Evolutionary conservation across 2,329 filamentous ascomycete genomes (phyloP).

Genomic region (Trichoderma sp.): DNA sequence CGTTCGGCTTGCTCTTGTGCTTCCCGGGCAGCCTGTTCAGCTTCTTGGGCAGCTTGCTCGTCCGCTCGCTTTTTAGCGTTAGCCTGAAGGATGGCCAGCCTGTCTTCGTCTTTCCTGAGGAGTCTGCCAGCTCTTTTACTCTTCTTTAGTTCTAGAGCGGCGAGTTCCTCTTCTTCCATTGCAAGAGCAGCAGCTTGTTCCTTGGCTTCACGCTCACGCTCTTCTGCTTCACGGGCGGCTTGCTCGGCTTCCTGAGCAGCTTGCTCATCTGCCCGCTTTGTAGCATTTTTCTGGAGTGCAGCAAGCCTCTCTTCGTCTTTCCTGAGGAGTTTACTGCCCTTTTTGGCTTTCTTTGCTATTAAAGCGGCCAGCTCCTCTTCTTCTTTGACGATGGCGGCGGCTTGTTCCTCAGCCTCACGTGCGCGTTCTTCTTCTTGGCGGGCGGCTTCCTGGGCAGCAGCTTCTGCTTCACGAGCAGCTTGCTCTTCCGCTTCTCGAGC

Average conservation of each 20-base stretch:
- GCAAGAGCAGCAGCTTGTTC: constrained; percentile 22
- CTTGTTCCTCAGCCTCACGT: constrained; percentile 22
- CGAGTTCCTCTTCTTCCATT: constrained; percentile 42
- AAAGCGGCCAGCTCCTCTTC: constrained; percentile 43
- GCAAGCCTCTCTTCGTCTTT: constrained; percentile 21
- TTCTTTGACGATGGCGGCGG: constrained; percentile 31
- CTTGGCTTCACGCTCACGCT: constrained; percentile 22
- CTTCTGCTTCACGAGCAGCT: constrained; percentile 23
- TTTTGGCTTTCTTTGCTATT: constrained; percentile 32
- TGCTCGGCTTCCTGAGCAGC: constrained; percentile 30
- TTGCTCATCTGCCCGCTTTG: constrained; percentile 17
- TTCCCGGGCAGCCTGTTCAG: constrained; percentile 23
- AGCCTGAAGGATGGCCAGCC: background rate
- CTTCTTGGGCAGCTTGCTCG: constrained; percentile 25
- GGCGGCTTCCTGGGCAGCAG: constrained; percentile 21
- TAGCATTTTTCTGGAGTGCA: background rate
- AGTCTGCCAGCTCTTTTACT: constrained; percentile 18
- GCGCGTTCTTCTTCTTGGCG: constrained; percentile 23
- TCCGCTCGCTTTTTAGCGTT: constrained; percentile 29
- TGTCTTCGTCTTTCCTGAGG: constrained; percentile 9
- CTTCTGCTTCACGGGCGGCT: constrained; percentile 22
- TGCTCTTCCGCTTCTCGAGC: constrained; percentile 14
- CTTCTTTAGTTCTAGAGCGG: constrained; percentile 35
- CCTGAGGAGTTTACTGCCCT: background rate
- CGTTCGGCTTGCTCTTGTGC: background rate